Evolutionary conservation across 192 early-diverging fungal genomes (phyloP).

Genomic region (Linderina pennispora): DNA sequence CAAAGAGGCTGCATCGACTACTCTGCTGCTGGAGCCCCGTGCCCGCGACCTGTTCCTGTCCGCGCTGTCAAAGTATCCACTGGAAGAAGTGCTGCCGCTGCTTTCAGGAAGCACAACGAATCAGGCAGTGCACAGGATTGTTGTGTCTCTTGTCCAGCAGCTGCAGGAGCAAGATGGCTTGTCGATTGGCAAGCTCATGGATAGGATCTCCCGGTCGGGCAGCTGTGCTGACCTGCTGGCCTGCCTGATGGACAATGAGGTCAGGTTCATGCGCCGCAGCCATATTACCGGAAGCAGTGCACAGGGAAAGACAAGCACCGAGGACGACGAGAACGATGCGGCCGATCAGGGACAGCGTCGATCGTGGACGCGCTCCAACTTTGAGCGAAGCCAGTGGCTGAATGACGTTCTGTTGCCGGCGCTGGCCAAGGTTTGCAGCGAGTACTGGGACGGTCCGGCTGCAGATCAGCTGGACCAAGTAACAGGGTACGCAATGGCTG

Average conservation of each 20-base stretch:
- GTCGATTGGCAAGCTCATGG: neutral
- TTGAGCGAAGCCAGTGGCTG: constrained; percentile 18
- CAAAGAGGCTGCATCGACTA: too few species aligned
- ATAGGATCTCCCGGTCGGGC: neutral
- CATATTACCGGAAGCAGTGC: constrained; percentile 12
- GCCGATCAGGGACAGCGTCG: constrained; percentile 3
- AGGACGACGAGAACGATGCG: constrained; percentile 4
- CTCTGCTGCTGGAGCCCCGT: neutral
- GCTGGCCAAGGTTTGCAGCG: neutral
- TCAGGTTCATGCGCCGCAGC: constrained; percentile 30
- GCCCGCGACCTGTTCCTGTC: constrained; percentile 9
- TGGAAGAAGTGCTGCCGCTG: constrained; percentile 13
- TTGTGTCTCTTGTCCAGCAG: neutral
- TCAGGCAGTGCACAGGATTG: constrained; percentile 4
- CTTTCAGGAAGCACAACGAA: constrained; percentile 3
- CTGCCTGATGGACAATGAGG: constrained; percentile 27
- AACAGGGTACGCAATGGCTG: constrained; percentile 13
- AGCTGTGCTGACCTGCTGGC: constrained; percentile 10
- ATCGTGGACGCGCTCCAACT: constrained; percentile 23
- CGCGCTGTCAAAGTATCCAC: constrained; percentile 16
- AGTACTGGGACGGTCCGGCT: constrained; percentile 1
- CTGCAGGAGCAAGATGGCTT: too few species aligned
- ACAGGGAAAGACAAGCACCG: neutral
- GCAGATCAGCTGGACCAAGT: neutral
- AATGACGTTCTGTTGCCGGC: constrained; percentile 1